These are phyloP conservation scores for Stachybotrys echinatus DNA, from an alignment of 2,329 filamentous ascomycete species.

Conservation along the genomic window DNA sequence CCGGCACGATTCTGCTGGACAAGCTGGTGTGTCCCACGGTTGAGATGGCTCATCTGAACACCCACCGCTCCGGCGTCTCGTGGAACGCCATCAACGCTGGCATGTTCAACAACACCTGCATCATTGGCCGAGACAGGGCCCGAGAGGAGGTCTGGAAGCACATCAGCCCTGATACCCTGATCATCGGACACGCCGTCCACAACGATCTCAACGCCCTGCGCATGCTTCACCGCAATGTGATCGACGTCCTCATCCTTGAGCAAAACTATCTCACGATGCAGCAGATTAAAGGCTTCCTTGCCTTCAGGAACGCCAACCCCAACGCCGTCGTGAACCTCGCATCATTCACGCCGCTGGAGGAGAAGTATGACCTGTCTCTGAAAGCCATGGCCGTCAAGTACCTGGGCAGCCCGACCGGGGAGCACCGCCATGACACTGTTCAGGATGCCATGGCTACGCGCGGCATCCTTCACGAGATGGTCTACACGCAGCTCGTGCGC, in stretches of 20 bases:
- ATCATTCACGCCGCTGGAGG: background rate
- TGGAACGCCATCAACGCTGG: conserved; percentile 29
- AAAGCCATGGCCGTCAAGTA: conserved; percentile 31
- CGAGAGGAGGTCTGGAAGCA: conserved; percentile 35
- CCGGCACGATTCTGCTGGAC: conserved; percentile 41
- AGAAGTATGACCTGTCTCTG: conserved; percentile 21
- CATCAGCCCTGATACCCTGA: conserved; percentile 38
- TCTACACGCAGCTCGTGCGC: conserved; percentile 5
- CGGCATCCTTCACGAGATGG: conserved; percentile 34
- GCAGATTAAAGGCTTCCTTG: too few relatives aligned
- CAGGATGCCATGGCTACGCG: conserved; percentile 39
- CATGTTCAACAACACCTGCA: conserved; percentile 22
- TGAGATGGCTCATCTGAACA: conserved; percentile 43
- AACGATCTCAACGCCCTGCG: conserved; percentile 38
- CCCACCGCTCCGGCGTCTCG: conserved; percentile 43
- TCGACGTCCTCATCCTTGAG: too few relatives aligned
- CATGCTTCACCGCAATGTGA: conserved; percentile 39
- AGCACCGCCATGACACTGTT: conserved; percentile 33
- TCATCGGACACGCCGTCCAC: conserved; percentile 39
- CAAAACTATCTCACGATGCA: too few relatives aligned
- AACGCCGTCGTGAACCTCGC: too few relatives aligned
- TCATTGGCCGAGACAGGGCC: conserved; percentile 36
- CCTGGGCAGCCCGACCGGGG: conserved; percentile 32
- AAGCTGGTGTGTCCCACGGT: conserved; percentile 42
- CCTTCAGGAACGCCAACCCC: too few relatives aligned